Base-by-base conservation (phyloP, 768 basidiomycete species). In the Boletales sp. region DNA sequence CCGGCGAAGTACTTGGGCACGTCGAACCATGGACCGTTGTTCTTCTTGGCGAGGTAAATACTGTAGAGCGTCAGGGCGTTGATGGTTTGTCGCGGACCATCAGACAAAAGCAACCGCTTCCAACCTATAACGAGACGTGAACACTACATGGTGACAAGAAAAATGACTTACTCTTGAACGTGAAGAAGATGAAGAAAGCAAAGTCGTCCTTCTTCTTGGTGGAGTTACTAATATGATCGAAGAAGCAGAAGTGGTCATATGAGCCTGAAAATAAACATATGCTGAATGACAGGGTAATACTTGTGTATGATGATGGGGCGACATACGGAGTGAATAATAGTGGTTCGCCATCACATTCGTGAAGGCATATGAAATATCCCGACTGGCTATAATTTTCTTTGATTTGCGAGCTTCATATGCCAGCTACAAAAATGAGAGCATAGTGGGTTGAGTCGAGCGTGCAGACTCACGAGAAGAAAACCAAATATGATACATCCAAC, bases 161-260 rank as follows among this genome's bases (percentile, higher is more conserved):
- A 44, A 18, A 43, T 8, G 17, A 74, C 84, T 47, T 53, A 90
- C 95, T 95, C 78, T 99, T 99, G 81, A 99, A 98, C 1, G 88
- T 89, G 72, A 99, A 99, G 82, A 98, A 99, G 64, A 98, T 82
- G 70, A 97, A 99, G 78, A 98, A 98, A 31, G 95, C 94, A 70
- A 99, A 94, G 63, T 97, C 92, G 65, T 99, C 97, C 69, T 87
- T 94, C 54, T 83, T 84, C 78, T 95, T 97, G 29, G 93, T 94
- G 24, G 97, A 98, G 63, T 90, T 86, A 63, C 84, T 85, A 70
- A 99, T 97, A 59, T 97, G 93, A 59, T 90, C 86, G 67, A 98
- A 98, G 76, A 99, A 94, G 70, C 97, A 98, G 68, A 97, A 97
- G 67, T 95, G 90, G 67, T 95, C 87, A 69, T 97, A 99, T 37